Percentiles rank a stretch among this genome's conserved stretches.
Conservation (phyloP, 73 alveolate genomes). For the Paramecium pentaurelia region DNA sequence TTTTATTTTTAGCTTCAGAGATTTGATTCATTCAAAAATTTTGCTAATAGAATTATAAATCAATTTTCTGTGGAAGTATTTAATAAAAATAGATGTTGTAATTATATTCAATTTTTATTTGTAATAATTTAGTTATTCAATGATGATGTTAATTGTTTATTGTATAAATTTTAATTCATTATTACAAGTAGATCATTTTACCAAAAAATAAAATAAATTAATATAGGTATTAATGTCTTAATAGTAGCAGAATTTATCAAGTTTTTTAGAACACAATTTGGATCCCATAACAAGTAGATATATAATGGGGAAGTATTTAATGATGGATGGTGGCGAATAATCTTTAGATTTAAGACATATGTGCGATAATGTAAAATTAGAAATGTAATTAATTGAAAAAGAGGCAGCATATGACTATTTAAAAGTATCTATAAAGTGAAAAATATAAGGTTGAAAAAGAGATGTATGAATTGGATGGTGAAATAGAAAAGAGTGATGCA, state of each 20-base stretch:
- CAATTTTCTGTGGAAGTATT: too few species aligned
- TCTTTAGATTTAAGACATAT: constrained; percentile 51
- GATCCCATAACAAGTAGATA: constrained; percentile 44
- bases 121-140: too few species aligned
- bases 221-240: neutral
- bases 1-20: too few species aligned
- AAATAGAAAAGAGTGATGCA: constrained; percentile 54
- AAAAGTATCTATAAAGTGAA: neutral
- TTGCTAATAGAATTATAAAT: too few species aligned
- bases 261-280: constrained; percentile 25
- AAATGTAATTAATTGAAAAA: constrained; percentile 10
- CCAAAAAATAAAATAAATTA: neutral
- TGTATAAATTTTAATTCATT: too few species aligned
- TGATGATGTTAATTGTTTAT: too few species aligned
- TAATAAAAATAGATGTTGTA: too few species aligned
- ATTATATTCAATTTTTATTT: too few species aligned
- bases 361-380: constrained; percentile 57
- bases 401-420: constrained; percentile 61
- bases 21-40: too few species aligned
- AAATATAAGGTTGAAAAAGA: constrained; percentile 42
- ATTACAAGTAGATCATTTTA: too few species aligned
- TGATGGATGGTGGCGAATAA: constrained; percentile 25
- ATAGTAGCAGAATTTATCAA: neutral
- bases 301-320: constrained; percentile 12
- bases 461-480: constrained; percentile 59